A percentile compares a stretch with the other conserved stretches of the same genome.
These are phyloP conservation scores for Eucalyptus cladocalyx DNA, from an alignment of 345 rosid genomes.

Conservation along the genomic window DNA sequence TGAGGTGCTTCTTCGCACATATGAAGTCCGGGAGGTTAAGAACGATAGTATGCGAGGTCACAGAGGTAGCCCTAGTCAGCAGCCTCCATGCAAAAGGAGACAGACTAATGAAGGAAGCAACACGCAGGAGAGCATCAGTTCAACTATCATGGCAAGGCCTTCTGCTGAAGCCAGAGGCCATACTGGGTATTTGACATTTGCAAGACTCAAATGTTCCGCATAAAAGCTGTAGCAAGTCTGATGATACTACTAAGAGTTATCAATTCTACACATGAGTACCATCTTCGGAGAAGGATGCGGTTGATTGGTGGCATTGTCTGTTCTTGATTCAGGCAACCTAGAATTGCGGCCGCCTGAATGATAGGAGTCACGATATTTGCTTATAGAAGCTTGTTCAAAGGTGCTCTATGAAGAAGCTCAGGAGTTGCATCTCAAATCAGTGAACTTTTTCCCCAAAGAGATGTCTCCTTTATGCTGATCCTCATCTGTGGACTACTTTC, in stretches of 20 bases:
- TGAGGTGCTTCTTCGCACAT: slow-evolving; percentile 73
- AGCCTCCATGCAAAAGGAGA: slow-evolving; percentile 67
- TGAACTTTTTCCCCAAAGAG: background rate
- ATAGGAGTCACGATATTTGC: background rate
- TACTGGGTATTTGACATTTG: slow-evolving; percentile 91
- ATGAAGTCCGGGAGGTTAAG: slow-evolving; percentile 73
- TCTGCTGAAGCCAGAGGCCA: slow-evolving; percentile 80
- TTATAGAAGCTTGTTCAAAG: background rate
- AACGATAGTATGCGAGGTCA: slow-evolving; percentile 11
- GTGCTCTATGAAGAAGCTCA: background rate
- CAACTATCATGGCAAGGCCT: slow-evolving; percentile 64
- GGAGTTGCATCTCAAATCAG: background rate
- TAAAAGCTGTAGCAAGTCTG: background rate
- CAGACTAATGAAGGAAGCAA: slow-evolving; percentile 30
- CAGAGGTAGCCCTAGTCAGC: slow-evolving; percentile 11
- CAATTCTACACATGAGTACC: background rate
- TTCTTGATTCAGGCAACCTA: background rate
- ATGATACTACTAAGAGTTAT: background rate
- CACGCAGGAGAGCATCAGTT: slow-evolving; percentile 3
- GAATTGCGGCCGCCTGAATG: background rate
- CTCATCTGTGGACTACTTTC: background rate
- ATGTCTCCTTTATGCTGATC: background rate
- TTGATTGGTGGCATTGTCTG: background rate
- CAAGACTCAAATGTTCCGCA: slow-evolving; percentile 53
- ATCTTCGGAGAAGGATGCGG: background rate